Conservation (phyloP, 2,329 filamentous ascomycete genomes). For the Simplicillium aogashimaense region DNA sequence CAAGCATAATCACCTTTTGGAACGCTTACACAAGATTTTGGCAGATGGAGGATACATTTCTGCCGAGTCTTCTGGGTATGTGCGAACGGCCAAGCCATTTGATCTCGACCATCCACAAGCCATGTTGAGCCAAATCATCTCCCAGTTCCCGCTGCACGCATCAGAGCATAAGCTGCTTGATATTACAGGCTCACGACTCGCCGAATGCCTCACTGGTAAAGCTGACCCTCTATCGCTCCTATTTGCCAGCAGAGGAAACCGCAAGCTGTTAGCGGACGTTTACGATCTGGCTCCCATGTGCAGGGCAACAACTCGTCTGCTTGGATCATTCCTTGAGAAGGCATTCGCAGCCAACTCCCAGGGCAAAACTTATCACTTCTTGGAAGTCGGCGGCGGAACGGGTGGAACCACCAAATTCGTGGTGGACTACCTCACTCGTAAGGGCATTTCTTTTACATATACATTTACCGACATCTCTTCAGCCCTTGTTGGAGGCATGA, state of each 20-base stretch:
- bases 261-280: background rate
- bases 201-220: constrained; percentile 13
- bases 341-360: too few species aligned
- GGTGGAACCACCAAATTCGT: background rate
- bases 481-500: background rate
- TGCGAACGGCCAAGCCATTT: too few species aligned
- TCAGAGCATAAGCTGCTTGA: background rate
- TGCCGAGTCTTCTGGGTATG: background rate
- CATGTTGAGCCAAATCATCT: constrained; percentile 4
- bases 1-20: background rate
- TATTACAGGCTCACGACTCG: background rate
- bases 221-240: constrained; percentile 15
- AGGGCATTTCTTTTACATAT: background rate
- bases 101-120: too few species aligned
- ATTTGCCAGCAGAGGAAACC: constrained; percentile 16
- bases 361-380: background rate
- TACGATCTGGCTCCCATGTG: background rate
- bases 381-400: background rate
- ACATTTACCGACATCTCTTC: background rate
- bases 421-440: background rate
- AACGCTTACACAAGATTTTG: background rate
- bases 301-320: background rate
- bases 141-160: background rate
- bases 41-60: background rate
- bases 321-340: background rate